Percentiles rank a stretch among this genome's conserved stretches.
phyloP scores from a whole-genome alignment of 441 rosid genomes.

The Pelargonium myrrhifolium region DNA sequence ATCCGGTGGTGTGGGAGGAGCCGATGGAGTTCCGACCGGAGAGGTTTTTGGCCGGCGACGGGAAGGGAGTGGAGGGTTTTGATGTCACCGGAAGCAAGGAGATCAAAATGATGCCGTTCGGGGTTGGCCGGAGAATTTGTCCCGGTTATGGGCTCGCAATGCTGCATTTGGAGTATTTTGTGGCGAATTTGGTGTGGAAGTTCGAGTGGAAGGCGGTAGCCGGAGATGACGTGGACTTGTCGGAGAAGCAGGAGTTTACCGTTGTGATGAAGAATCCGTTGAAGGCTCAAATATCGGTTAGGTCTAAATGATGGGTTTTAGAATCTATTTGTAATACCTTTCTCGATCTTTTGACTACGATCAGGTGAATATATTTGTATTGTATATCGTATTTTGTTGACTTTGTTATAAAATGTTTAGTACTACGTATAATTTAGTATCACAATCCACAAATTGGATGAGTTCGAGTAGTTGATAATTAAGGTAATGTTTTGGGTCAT shows the following conservation, averaged over 20 bases:
- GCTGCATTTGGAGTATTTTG: slow-evolving; percentile 36
- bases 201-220: slow-evolving; percentile 30
- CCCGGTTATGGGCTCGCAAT: slow-evolving; percentile 33
- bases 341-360: too few relatives aligned
- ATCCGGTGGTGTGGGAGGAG: slow-evolving; percentile 46
- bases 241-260: slow-evolving; percentile 28
- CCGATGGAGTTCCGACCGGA: slow-evolving; percentile 42
- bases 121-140: slow-evolving; percentile 50
- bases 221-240: slow-evolving; percentile 29
- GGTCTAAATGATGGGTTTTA: slow-evolving; percentile 5
- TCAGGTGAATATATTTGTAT: too few relatives aligned
- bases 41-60: slow-evolving; percentile 24
- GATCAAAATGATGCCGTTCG: slow-evolving; percentile 39
- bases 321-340: too few relatives aligned
- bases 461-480: too few relatives aligned
- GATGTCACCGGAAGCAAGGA: slow-evolving; percentile 35
- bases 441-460: too few relatives aligned
- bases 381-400: too few relatives aligned
- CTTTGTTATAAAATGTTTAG: too few relatives aligned
- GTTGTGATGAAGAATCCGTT: slow-evolving; percentile 32
- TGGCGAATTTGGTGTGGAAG: slow-evolving; percentile 30
- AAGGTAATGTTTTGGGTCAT: too few relatives aligned
- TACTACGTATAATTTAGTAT: too few relatives aligned
- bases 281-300: slow-evolving; percentile 20
- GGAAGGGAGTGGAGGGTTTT: slow-evolving; percentile 22